Conservation (phyloP, 140 eudicot genomes). For the Anethum foeniculum region DNA sequence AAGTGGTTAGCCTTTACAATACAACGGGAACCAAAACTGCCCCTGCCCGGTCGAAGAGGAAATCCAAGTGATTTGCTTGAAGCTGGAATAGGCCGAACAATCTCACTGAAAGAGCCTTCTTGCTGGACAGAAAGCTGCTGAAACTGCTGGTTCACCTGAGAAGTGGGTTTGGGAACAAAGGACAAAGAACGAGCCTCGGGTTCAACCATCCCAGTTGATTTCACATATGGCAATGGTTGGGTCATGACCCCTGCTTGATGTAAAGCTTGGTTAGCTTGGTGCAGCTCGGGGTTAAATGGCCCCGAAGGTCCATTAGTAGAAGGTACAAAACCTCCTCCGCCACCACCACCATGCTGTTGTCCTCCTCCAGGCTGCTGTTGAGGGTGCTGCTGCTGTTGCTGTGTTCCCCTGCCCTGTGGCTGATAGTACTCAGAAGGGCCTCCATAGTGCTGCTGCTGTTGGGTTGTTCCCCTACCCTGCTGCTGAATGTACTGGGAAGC, state of each 20-base stretch:
- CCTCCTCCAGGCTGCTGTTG: constrained; percentile 38
- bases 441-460: constrained; percentile 45
- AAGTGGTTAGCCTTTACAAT: constrained; percentile 85
- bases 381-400: constrained; percentile 18
- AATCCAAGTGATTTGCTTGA: constrained; percentile 77
- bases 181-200: constrained; percentile 40
- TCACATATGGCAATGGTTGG: constrained; percentile 40
- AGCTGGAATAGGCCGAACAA: constrained; percentile 44
- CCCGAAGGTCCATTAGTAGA: constrained; percentile 58
- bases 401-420: constrained; percentile 36
- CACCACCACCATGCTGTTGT: constrained; percentile 46
- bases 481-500: constrained; percentile 38
- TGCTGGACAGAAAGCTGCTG: constrained; percentile 50
- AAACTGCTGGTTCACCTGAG: constrained; percentile 37
- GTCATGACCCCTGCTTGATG: constrained; percentile 50
- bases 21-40: constrained; percentile 58
- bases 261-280: constrained; percentile 89
- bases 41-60: constrained; percentile 91
- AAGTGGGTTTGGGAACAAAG: constrained; percentile 25
- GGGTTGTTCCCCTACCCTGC: constrained; percentile 39
- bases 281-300: constrained; percentile 92
- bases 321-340: constrained; percentile 48
- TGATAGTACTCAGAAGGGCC: constrained; percentile 51
- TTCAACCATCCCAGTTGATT: constrained; percentile 27
- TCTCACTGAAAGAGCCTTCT: constrained; percentile 42